Base-by-base conservation (phyloP, 2,329 filamentous ascomycete species). In the Epichloe aotearoae region DNA sequence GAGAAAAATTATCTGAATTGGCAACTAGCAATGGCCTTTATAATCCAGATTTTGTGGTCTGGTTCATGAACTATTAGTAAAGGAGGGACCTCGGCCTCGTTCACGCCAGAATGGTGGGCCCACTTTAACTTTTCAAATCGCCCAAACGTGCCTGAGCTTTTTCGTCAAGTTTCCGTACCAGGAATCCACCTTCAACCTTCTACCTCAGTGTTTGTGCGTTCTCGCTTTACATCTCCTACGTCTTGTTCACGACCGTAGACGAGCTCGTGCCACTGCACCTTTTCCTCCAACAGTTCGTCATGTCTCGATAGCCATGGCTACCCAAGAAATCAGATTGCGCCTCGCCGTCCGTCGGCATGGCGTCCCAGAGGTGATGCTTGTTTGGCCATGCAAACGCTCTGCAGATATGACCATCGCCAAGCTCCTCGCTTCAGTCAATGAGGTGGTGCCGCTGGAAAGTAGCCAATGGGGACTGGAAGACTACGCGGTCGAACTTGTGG, bases 401-500 rank as follows among this genome's bases (percentile, higher is more conserved):
- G 70, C 73, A 14, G 75, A 82, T 44, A 75, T 82, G 49, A 95
- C 88, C 2, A 75, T 95, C 53, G 77, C 86, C 33, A 80, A 84
- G 57, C 77, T 96, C 2, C 73, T 96, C 38, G 80, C 86, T 55
- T 78, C 88, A 54, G 73, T 96, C 57, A 90, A 94, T 66, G 79
- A 86, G 42, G 75, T 86, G 15, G 72, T 96, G 2, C 89, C 90
- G 0, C 78, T 97, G 0, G 89, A 95, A 69, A 82, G 83, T 51
- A 75, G 75, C 40, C 74, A 88, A 53, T 95, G 88, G 88, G 88
- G 88, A 0, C 69, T 95, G 3, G 90, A 96, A 61, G 88, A 96
- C 63, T 97, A 97, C 65, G 79, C 79, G 8, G 87, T 95, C 33
- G 86, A 94, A 66, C 74, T 95, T 3, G 66, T 66, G 19, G 73